Evolutionary conservation across 495 filamentous ascomycete species (phyloP).

Genomic region (Penicillium lagena): DNA sequence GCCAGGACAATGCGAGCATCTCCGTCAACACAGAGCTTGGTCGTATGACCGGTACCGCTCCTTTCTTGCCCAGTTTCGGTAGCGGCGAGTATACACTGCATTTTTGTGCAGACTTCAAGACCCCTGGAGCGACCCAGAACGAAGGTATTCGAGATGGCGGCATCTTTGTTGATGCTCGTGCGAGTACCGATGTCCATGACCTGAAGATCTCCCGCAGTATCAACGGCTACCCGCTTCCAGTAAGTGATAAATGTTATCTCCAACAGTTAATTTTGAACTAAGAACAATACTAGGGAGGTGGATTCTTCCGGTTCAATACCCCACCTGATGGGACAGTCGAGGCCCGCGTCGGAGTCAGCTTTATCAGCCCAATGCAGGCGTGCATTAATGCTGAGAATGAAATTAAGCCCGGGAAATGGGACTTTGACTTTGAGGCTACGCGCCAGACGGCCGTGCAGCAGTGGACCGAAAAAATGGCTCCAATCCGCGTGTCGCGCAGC

Average conservation of each 20-base stretch:
- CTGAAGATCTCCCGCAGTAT: slow-evolving; percentile 61
- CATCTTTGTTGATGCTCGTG: slow-evolving; percentile 37
- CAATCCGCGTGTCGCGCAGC: slow-evolving; percentile 39
- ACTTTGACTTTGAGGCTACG: slow-evolving; percentile 37
- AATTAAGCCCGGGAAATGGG: slow-evolving; percentile 31
- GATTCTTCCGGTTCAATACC: slow-evolving; percentile 55
- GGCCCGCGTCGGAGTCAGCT: slow-evolving; percentile 66
- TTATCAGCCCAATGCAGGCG: slow-evolving; percentile 58
- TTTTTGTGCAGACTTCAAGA: slow-evolving; percentile 63
- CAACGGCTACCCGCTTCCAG: slow-evolving; percentile 64
- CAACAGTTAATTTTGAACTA: background rate
- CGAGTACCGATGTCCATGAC: slow-evolving; percentile 40
- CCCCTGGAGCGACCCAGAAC: slow-evolving; percentile 27
- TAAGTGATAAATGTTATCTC: slow-evolving; percentile 8
- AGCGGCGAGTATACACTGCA: slow-evolving; percentile 55
- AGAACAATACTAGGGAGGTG: slow-evolving; percentile 44
- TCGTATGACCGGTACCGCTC: slow-evolving; percentile 61
- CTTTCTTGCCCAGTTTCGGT: slow-evolving; percentile 64
- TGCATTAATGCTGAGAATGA: slow-evolving; percentile 56
- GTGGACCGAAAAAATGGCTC: slow-evolving; percentile 51
- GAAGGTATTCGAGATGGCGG: slow-evolving; percentile 24
- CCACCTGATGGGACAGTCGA: slow-evolving; percentile 34
- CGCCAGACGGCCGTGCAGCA: slow-evolving; percentile 34
- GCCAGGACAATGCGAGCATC: slow-evolving; percentile 58
- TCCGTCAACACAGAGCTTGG: slow-evolving; percentile 52